Evolutionary conservation across 1,139 yeast species (phyloP), one percentile per base, ranked within the genome.

Genomic region (Geotrichum europaeum): DNA sequence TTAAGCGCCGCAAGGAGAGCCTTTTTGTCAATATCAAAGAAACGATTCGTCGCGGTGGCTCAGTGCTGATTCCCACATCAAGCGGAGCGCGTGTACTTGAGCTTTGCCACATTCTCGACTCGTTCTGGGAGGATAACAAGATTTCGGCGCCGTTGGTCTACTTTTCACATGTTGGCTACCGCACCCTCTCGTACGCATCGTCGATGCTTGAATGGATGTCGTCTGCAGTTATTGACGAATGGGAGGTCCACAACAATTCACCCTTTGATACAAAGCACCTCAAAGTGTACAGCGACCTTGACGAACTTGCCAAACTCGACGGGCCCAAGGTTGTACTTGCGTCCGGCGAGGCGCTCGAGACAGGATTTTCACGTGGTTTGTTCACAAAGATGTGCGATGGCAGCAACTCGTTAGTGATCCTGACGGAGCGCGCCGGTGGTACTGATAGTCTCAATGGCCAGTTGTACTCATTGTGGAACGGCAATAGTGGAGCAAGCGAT

Each of bases 151-250:
- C 97, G 0, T 85, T 95, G 13, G 77, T 89, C 55, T 80, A 90
- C 65, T 75, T 89, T 34, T 85, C 96, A 3, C 86, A 86, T 69
- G 86, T 92, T 1, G 96, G 96, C 22, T 83, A 90, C 1, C 85
- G 94, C 69, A 82, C 89, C 1, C 75, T 94, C 65, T 82, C 87
- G 49, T 90, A 88, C 71, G 97, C 97, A 0, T 84, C 91, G 22
- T 87, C 90, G 62, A 87, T 94, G 85, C 75, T 92, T 30, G 99
- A 95, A 75, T 95, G 98, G 98, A 88, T 94, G 94, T 85, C 96
- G 0, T 82, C 92, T 0, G 81, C 84, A 32, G 81, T 91, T 52
- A 82, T 89, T 43, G 86, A 87, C 67, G 87, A 86, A 59, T 90
- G 97, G 94, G 96, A 89, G 67, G 77, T 80, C 12, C 80, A 84